phyloP scores from a whole-genome alignment of 495 filamentous ascomycete genomes.

The Trichoderma orchidacearum region DNA sequence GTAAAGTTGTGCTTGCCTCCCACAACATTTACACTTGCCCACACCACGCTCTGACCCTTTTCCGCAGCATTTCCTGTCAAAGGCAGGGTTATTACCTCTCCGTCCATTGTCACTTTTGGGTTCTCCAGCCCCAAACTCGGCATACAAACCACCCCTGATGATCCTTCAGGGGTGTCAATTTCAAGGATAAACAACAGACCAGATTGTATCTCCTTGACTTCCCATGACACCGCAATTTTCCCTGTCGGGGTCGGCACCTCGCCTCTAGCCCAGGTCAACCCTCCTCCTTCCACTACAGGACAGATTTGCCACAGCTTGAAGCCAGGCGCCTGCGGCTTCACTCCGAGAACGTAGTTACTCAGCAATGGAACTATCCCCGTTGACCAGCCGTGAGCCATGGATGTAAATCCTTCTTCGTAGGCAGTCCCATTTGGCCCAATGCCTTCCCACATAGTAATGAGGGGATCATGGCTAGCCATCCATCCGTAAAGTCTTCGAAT shows the following conservation, averaged over 20 bases:
- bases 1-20: neutral
- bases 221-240: constrained; percentile 20
- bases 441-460: constrained; percentile 29
- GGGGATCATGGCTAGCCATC: constrained; percentile 30
- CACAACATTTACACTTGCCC: neutral
- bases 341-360: constrained; percentile 26
- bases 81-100: neutral
- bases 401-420: constrained; percentile 24
- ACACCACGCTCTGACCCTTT: neutral
- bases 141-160: neutral
- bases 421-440: constrained; percentile 21
- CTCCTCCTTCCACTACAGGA: constrained; percentile 15
- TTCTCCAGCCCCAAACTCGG: neutral
- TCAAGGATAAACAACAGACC: constrained; percentile 8
- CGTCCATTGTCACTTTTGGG: neutral
- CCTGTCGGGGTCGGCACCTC: constrained; percentile 24
- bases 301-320: constrained; percentile 21
- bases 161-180: constrained; percentile 11
- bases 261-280: constrained; percentile 23
- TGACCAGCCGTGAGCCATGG: constrained; percentile 26
- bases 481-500: constrained; percentile 29
- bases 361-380: constrained; percentile 23
- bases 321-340: constrained; percentile 21
- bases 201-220: constrained; percentile 1
- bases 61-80: too few relatives aligned